These are phyloP conservation scores for Papiliotrema terrestris DNA, from an alignment of 1,284 basidiomycete genomes.

Conservation along the genomic window DNA sequence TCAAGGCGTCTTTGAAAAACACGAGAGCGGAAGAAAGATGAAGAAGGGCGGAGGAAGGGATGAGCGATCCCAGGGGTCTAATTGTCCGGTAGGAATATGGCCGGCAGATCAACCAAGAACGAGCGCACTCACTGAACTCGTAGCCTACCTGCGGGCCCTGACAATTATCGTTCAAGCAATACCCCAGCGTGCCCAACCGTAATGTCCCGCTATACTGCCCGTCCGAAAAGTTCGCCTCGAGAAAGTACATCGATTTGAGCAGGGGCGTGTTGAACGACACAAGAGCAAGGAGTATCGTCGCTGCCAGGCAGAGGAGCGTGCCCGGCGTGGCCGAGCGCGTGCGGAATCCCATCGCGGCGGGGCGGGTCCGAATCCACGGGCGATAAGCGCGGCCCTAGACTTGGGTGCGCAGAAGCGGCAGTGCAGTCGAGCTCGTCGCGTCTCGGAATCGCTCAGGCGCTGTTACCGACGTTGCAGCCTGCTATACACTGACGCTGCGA, in stretches of 20 bases:
- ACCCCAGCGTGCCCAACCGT: conserved; percentile 79
- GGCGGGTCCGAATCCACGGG: too few species aligned
- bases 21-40: too few species aligned
- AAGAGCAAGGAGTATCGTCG: conserved; percentile 69
- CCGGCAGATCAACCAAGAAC: too few species aligned
- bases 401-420: too few species aligned
- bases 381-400: too few species aligned
- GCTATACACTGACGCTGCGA: too few species aligned
- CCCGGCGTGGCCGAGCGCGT: conserved; percentile 81
- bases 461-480: too few species aligned
- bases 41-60: too few species aligned
- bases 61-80: too few species aligned
- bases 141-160: conserved; percentile 76
- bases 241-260: conserved; percentile 78
- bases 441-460: not conserved
- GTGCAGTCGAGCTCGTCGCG: not conserved
- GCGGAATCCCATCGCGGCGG: conserved; percentile 52
- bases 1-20: too few species aligned
- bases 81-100: too few species aligned
- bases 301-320: conserved; percentile 69
- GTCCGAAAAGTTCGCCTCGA: conserved; percentile 63
- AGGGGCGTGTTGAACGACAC: conserved; percentile 83
- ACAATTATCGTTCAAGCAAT: conserved; percentile 67
- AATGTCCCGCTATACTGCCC: conserved; percentile 59
- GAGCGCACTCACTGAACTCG: conserved; percentile 63